phyloP scores from a whole-genome alignment of 306 rosid genomes.

The Sicyos baderoa region DNA sequence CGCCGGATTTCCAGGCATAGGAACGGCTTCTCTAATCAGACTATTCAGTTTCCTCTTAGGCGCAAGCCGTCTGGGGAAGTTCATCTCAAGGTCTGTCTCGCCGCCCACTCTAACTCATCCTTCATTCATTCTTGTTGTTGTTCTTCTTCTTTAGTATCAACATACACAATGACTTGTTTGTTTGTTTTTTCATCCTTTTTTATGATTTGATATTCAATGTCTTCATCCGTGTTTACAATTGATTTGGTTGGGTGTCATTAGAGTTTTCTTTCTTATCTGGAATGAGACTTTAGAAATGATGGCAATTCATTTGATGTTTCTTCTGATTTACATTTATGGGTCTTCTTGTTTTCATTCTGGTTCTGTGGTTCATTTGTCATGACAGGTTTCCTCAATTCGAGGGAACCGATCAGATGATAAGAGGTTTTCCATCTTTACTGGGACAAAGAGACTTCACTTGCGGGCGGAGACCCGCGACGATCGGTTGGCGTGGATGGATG shows the following conservation, averaged over 20 bases:
- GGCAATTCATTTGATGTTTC: background rate
- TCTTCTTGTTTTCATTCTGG: conserved; percentile 1
- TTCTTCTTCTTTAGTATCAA: no score
- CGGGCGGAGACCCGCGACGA: conserved; percentile 88
- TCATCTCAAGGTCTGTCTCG: conserved; percentile 86
- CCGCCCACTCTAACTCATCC: background rate
- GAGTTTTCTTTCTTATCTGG: background rate
- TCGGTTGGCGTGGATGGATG: conserved; percentile 81
- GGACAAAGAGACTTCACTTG: conserved; percentile 89
- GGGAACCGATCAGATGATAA: conserved; percentile 93
- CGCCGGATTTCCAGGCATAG: conserved; percentile 57
- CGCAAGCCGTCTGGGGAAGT: conserved; percentile 93
- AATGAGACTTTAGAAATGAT: background rate
- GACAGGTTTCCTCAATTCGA: conserved; percentile 78
- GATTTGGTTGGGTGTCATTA: background rate
- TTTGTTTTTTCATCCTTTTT: background rate
- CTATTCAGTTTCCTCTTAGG: conserved; percentile 24
- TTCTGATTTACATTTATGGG: background rate
- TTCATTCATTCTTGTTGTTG: no score
- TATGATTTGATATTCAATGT: background rate
- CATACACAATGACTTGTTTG: background rate
- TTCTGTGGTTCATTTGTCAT: background rate
- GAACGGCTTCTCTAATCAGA: conserved; percentile 29
- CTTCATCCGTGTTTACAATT: background rate
- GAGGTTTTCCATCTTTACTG: conserved; percentile 84